phyloP scores from a whole-genome alignment of 768 basidiomycete species.

The Steccherinum ochraceum region DNA sequence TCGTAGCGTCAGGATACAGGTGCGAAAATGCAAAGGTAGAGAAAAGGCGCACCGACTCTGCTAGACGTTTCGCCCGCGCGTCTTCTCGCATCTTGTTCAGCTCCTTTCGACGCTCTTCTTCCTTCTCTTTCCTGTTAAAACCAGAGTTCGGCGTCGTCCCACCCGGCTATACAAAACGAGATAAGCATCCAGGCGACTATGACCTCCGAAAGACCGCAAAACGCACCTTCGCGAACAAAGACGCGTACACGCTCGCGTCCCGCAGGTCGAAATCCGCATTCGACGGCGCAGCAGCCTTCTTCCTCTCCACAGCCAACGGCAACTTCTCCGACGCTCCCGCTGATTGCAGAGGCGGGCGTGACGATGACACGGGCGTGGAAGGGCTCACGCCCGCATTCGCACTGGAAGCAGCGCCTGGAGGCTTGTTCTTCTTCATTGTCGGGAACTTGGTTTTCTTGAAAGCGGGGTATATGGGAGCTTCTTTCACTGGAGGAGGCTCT shows the following conservation, averaged over 20 bases:
- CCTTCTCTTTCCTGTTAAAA: conserved; percentile 47
- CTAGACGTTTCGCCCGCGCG: conserved; percentile 47
- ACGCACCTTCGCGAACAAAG: conserved; percentile 40
- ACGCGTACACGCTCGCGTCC: conserved; percentile 56
- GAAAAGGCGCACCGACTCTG: conserved; percentile 43
- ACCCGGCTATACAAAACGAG: conserved; percentile 13
- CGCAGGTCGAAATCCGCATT: conserved; percentile 54
- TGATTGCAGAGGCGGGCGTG: background rate
- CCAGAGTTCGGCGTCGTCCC: conserved; percentile 19
- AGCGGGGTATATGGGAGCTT: conserved; percentile 23
- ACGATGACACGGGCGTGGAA: conserved; percentile 16
- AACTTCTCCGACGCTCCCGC: conserved; percentile 3
- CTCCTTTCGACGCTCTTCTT: conserved; percentile 67
- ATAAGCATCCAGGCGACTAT: background rate
- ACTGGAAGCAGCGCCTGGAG: conserved; percentile 15
- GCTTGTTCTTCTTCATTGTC: conserved; percentile 63
- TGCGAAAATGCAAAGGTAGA: no score
- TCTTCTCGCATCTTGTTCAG: conserved; percentile 67
- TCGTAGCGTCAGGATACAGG: conserved; percentile 25
- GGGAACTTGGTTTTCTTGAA: conserved; percentile 61
- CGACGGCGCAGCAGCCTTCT: conserved; percentile 15
- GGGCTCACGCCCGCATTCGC: conserved; percentile 6
- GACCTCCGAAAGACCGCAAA: background rate
- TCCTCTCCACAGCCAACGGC: conserved; percentile 16
- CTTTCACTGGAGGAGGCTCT: no score